These are phyloP conservation scores for Thelonectria olida DNA, from an alignment of 2,329 filamentous ascomycete genomes.

Conservation along the genomic window DNA sequence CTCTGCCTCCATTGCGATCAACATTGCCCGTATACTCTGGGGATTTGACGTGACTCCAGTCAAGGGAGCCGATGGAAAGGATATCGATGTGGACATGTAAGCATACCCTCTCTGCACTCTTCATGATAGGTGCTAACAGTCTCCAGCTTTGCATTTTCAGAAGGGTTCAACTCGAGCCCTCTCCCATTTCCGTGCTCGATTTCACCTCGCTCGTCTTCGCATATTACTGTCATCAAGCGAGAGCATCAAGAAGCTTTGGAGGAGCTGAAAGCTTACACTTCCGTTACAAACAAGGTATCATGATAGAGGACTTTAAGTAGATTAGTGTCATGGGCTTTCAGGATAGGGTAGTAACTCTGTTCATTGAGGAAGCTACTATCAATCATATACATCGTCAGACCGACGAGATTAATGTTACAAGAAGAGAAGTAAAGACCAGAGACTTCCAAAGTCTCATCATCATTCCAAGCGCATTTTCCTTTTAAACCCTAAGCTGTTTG, in stretches of 20 bases:
- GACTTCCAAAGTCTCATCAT: background rate
- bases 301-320: constrained; percentile 12
- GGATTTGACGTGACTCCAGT: constrained; percentile 54
- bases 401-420: constrained; percentile 14
- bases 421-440: constrained; percentile 9
- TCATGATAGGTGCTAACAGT: background rate
- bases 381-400: background rate
- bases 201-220: constrained; percentile 43
- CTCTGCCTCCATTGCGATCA: constrained; percentile 57
- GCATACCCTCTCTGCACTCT: background rate
- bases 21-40: constrained; percentile 62
- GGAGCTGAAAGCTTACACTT: constrained; percentile 40
- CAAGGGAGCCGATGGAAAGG: constrained; percentile 39
- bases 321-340: background rate
- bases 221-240: constrained; percentile 44
- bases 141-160: constrained; percentile 51
- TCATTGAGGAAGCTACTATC: background rate
- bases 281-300: constrained; percentile 32
- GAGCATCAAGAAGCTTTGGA: constrained; percentile 41
- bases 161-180: constrained; percentile 54
- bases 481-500: background rate
- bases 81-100: constrained; percentile 52
- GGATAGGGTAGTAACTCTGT: constrained; percentile 1
- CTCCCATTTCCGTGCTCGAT: constrained; percentile 53
- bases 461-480: background rate